Base-by-base conservation (phyloP, 2,329 filamentous ascomycete genomes). In the Parastagonospora avenae region DNA sequence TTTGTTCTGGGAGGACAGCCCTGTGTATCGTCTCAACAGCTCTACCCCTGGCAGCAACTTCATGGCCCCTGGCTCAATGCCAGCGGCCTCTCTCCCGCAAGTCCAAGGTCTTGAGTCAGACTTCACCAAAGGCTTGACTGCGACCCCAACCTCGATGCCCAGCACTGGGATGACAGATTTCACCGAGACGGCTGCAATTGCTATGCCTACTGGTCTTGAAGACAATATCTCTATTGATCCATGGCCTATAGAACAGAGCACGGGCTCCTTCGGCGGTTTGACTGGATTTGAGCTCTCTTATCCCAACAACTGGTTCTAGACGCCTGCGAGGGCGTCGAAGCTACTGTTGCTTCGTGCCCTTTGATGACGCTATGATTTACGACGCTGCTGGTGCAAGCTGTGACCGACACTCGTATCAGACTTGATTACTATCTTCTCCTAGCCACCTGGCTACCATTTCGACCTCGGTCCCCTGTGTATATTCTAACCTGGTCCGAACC, bases 1-100 rank as follows among this genome's bases (percentile, higher is more conserved):
- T 4, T 54, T 71, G 29, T 72, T 72, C 54, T 74, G 72, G 71
- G 70, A 73, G 50, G 72, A 75, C 45, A 66, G 63, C 32, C 70
- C 68, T 32, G 66, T 68, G 35, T 71, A 70, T 52, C 70, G 66
- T 12, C 56, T 66, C 40, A 64, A 59, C 35, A 55, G 68, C 8
- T 58, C 68, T 11, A 54, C 48, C 24, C 54, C 66, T 14, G 62
- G 46, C 39, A 66, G 71, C 42, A 51, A 50, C 32, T 49, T 66
- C 33, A 47, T 59, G 19, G 57, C 59, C 11, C 57, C 69, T 15
- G 60, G 69, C 14, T 57, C 70, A 15, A 54, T 70, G 27, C 55
- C 65, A 42, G 39, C 55, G 16, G 51, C 57, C 29, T 55, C 61
- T 10, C 52, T 65, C 42, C 46, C 64, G 24, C 62, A 63, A 30